These are phyloP conservation scores for Cornus suecica DNA, from an alignment of 148 eudicot species.

Conservation along the genomic window DNA sequence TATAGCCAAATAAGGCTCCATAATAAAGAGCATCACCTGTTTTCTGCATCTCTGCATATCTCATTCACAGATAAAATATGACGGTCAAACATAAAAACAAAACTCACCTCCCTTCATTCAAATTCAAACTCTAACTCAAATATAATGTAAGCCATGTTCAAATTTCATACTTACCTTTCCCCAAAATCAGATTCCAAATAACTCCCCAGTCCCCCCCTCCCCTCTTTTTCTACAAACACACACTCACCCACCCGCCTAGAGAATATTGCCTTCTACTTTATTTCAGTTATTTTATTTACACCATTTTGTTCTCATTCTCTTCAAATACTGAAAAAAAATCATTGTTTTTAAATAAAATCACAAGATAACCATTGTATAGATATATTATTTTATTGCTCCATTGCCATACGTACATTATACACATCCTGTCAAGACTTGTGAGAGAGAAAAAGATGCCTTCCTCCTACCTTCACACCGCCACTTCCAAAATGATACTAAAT, in stretches of 20 bases:
- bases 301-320: conserved; percentile 38
- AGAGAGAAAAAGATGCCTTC: conserved; percentile 10
- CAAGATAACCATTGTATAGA: background rate
- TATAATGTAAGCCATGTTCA: background rate
- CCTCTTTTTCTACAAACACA: background rate
- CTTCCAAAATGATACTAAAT: background rate
- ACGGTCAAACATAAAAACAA: conserved; percentile 2
- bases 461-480: conserved; percentile 20
- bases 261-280: conserved; percentile 9
- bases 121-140: conserved; percentile 1
- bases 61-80: background rate
- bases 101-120: conserved; percentile 21
- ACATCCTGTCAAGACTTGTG: background rate
- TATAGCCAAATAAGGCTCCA: background rate
- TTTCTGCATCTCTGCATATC: background rate
- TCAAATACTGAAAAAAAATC: background rate
- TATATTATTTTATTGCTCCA: background rate
- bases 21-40: background rate
- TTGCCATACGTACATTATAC: background rate
- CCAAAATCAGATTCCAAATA: conserved; percentile 10
- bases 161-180: conserved; percentile 1
- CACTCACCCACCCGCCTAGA: background rate
- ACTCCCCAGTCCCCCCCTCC: background rate
- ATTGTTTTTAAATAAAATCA: background rate
- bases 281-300: conserved; percentile 5